phyloP scores from a whole-genome alignment of 1,139 yeast species.

The Scheffersomyces illinoinensis region DNA sequence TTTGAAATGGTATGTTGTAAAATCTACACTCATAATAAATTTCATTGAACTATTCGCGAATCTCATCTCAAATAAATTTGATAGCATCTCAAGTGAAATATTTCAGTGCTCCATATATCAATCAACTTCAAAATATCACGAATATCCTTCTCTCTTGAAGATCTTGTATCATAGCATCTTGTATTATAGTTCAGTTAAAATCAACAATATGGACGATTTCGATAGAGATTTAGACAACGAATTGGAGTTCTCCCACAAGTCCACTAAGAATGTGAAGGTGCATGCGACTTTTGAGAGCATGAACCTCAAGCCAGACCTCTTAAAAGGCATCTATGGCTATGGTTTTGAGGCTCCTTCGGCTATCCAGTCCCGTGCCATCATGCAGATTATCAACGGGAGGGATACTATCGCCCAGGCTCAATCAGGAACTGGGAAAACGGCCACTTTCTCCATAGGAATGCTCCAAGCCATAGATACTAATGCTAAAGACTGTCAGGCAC shows the following conservation, averaged over 20 bases:
- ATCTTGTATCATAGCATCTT: neutral
- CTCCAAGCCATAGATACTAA: conserved; percentile 74
- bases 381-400: conserved; percentile 86
- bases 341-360: conserved; percentile 96
- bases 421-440: conserved; percentile 98
- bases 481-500: conserved; percentile 72
- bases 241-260: conserved; percentile 52
- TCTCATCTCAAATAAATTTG: neutral
- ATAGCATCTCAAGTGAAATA: neutral
- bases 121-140: neutral
- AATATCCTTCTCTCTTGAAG: neutral
- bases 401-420: conserved; percentile 98
- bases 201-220: conserved; percentile 29
- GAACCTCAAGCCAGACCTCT: conserved; percentile 67
- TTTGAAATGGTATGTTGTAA: neutral
- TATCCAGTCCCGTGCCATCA: conserved; percentile 91
- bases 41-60: neutral
- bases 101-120: neutral
- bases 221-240: conserved; percentile 59
- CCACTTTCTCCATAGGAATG: conserved; percentile 92
- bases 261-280: conserved; percentile 63
- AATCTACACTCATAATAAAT: neutral
- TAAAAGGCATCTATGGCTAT: conserved; percentile 80
- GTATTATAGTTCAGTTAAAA: neutral
- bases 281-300: conserved; percentile 75